Base-by-base conservation (phyloP, 805 yeast species). In the Dipodascopsis uninucleata region DNA sequence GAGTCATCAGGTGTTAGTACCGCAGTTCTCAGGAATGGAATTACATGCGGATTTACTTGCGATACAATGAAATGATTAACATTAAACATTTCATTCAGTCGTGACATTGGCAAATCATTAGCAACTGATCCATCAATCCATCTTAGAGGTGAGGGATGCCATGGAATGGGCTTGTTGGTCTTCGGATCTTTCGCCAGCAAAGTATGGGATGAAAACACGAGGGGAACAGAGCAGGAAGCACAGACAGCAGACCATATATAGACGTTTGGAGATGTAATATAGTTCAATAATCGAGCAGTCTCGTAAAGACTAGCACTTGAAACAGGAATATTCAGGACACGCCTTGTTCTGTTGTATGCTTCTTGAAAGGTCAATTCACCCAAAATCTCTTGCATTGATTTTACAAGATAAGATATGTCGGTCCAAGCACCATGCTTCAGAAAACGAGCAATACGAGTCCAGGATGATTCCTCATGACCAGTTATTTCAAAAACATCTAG, bases 21-120 rank as follows among this genome's bases (percentile, higher is more conserved):
- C 6, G 41, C 28, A 10, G 40, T 23, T 28, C 40, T 45, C 34
- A 93, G 70, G 39, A 90, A 75, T 0, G 98, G 98, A 2, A 85
- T 85, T 12, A 93, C 95, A 62, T 93, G 98, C 0, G 97, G 95
- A 60, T 93, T 93, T 1, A 93, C 98, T 63, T 93, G 99, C 36
- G 95, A 90, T 0, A 97, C 98, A 56, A 93, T 88, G 51, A 93
- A 89, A 63, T 93, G 96, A 62, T 93, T 95, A 24, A 93, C 96
- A 60, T 93, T 90, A 64, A 93, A 93, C 96, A 93, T 88, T 61
- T 93, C 98, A 17, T 94, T 82, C 18, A 93, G 70, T 55, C 97
- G 75, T 1, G 94, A 75, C 22, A 88, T 82, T 3, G 99, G 99
- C 41, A 93, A 68, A 63, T 93, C 99, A 52, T 86, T 85, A 60